These are phyloP conservation scores for Lipomyces yamanashiensis DNA, from an alignment of 805 yeast genomes.

Conservation along the genomic window DNA sequence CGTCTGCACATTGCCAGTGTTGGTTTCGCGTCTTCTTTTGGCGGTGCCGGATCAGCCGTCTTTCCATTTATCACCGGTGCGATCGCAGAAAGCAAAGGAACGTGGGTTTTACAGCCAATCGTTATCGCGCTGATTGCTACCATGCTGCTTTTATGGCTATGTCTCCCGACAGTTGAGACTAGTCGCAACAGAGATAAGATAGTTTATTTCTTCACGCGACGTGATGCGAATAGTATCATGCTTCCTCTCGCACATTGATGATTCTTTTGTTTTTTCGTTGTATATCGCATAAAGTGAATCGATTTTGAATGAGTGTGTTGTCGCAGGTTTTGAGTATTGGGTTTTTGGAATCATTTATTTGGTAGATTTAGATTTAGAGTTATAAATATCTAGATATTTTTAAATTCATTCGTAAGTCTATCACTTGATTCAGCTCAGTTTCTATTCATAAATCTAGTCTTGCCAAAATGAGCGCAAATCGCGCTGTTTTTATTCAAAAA, in stretches of 20 bases:
- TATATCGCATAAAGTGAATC: not conserved
- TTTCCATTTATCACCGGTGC: constrained; percentile 69
- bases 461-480: no score
- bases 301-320: no score
- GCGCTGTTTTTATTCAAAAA: no score
- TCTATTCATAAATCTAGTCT: no score
- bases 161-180: constrained; percentile 25
- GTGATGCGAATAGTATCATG: constrained; percentile 2
- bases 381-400: no score
- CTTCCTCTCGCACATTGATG: not conserved
- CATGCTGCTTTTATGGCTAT: constrained; percentile 28
- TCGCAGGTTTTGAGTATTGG: no score
- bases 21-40: constrained; percentile 76
- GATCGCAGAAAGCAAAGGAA: constrained; percentile 43
- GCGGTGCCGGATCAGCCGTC: constrained; percentile 82
- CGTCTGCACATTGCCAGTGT: constrained; percentile 66
- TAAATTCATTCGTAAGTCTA: no score
- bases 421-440: no score
- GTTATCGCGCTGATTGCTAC: constrained; percentile 22
- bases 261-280: not conserved
- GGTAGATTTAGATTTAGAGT: no score
- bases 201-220: constrained; percentile 4
- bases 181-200: constrained; percentile 11
- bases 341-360: no score
- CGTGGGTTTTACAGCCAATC: constrained; percentile 33